A percentile compares a stretch with the other conserved stretches of the same genome.
phyloP scores from a whole-genome alignment of 2,329 filamentous ascomycete genomes.

The Sporothrix pallida region DNA sequence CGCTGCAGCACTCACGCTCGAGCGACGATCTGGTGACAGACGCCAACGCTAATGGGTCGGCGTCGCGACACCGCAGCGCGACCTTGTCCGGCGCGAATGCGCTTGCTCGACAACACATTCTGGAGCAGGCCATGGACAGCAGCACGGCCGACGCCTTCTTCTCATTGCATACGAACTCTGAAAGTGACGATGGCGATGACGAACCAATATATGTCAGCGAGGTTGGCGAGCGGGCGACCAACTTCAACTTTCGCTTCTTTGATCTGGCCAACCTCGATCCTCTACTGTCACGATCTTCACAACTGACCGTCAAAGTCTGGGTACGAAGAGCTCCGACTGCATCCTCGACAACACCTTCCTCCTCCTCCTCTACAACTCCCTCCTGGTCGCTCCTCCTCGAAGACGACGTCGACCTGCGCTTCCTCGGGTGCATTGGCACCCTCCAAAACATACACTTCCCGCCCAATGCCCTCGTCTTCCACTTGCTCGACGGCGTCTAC shows the following conservation, averaged over 20 bases:
- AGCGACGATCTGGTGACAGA: slow-evolving; percentile 56
- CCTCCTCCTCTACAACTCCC: slow-evolving; percentile 34
- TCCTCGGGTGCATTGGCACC: slow-evolving; percentile 77
- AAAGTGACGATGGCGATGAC: slow-evolving; percentile 54
- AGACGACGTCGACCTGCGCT: slow-evolving; percentile 71
- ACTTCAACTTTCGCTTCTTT: slow-evolving; percentile 88
- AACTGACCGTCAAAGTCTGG: slow-evolving; percentile 76
- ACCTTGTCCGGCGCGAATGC: slow-evolving; percentile 53
- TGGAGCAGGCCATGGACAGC: slow-evolving; percentile 73
- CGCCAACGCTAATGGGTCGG: slow-evolving; percentile 36
- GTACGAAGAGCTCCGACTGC: slow-evolving; percentile 54
- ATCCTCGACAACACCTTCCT: neutral
- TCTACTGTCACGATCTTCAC: slow-evolving; percentile 67
- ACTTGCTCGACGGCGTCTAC: slow-evolving; percentile 34
- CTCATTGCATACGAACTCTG: slow-evolving; percentile 64
- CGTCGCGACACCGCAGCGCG: slow-evolving; percentile 49
- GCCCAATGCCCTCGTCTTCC: slow-evolving; percentile 72
- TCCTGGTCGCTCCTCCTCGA: slow-evolving; percentile 71
- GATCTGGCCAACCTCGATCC: slow-evolving; percentile 71
- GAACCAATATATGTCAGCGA: slow-evolving; percentile 93
- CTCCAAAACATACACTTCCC: slow-evolving; percentile 72
- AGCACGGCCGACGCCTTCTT: slow-evolving; percentile 89
- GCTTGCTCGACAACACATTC: slow-evolving; percentile 68
- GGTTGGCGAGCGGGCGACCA: slow-evolving; percentile 78
- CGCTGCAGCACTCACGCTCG: slow-evolving; percentile 62